Conservation (phyloP, 345 rosid genomes). For the Excoecaria agallocha region DNA sequence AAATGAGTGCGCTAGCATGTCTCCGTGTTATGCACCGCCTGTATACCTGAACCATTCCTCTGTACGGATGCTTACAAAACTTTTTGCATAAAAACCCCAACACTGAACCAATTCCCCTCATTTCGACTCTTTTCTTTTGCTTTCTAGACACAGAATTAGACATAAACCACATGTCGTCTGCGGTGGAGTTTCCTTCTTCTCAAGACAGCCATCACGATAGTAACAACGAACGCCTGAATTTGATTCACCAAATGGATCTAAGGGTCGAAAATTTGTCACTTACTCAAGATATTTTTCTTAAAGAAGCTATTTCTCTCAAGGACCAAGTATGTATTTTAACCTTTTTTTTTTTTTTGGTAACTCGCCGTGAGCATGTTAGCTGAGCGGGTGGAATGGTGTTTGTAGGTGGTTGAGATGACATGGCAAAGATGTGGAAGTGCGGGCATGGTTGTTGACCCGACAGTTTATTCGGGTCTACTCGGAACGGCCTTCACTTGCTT, state of each 20-base stretch:
- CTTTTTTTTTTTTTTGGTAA: background rate
- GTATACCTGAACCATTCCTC: background rate
- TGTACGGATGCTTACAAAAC: background rate
- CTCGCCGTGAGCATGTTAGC: background rate
- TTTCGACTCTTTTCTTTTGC: background rate
- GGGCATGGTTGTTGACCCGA: conserved; percentile 46
- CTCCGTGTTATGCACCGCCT: conserved; percentile 3
- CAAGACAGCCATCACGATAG: conserved; percentile 29
- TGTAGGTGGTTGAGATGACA: conserved; percentile 64
- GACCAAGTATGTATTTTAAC: conserved; percentile 43
- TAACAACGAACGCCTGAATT: conserved; percentile 30
- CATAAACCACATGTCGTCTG: conserved; percentile 31
- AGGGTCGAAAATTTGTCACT: conserved; percentile 33
- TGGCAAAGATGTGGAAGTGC: conserved; percentile 37
- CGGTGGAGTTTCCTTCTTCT: conserved; percentile 34
- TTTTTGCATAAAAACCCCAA: background rate
- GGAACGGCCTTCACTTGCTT: conserved; percentile 81
- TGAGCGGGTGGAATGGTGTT: background rate
- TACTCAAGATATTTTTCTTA: conserved; percentile 43
- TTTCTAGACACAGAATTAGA: background rate
- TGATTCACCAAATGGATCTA: conserved; percentile 37
- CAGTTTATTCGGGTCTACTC: conserved; percentile 64
- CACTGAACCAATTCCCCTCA: background rate
- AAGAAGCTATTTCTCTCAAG: conserved; percentile 70
- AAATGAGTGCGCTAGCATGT: background rate